These are phyloP conservation scores for Fusarium floridanum DNA, from an alignment of 2,329 filamentous ascomycete species.

Conservation along the genomic window DNA sequence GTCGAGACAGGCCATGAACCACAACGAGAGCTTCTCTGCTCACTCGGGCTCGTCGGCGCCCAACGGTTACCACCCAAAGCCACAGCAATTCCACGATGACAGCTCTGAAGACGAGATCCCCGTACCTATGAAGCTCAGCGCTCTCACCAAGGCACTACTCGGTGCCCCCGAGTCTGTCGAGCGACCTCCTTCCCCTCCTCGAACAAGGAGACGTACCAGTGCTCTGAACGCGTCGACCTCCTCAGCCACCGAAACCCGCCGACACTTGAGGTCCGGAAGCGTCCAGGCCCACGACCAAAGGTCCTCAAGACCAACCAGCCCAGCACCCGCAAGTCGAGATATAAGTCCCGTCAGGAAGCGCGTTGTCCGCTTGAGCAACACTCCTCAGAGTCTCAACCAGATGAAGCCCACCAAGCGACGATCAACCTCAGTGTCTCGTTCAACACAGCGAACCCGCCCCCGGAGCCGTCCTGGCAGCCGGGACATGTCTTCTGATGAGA, in stretches of 20 bases:
- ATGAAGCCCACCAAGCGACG: slow-evolving; percentile 58
- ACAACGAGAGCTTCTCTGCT: slow-evolving; percentile 61
- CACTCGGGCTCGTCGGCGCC: slow-evolving; percentile 45
- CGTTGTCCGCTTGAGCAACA: slow-evolving; percentile 68
- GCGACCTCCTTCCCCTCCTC: slow-evolving; percentile 59
- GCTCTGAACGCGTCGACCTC: slow-evolving; percentile 60
- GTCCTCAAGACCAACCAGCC: slow-evolving; percentile 59
- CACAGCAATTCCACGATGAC: slow-evolving; percentile 72
- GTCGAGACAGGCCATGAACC: slow-evolving; percentile 60
- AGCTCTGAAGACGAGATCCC: slow-evolving; percentile 96
- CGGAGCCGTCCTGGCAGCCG: slow-evolving; percentile 56
- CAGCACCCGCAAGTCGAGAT: slow-evolving; percentile 59
- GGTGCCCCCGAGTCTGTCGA: slow-evolving; percentile 63
- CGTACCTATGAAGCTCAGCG: slow-evolving; percentile 92
- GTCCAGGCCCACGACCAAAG: slow-evolving; percentile 55
- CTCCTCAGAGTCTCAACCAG: slow-evolving; percentile 60
- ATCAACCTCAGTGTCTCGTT: slow-evolving; percentile 64
- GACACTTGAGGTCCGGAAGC: slow-evolving; percentile 63
- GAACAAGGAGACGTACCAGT: slow-evolving; percentile 64
- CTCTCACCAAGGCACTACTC: slow-evolving; percentile 88
- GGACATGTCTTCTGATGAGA: slow-evolving; percentile 58
- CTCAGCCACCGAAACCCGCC: slow-evolving; percentile 58
- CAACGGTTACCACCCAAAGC: slow-evolving; percentile 56
- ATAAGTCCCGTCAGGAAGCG: slow-evolving; percentile 68
- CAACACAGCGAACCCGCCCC: slow-evolving; percentile 49